These are phyloP conservation scores for Paramyrothecium roridum DNA, from an alignment of 2,329 filamentous ascomycete species.

Conservation along the genomic window DNA sequence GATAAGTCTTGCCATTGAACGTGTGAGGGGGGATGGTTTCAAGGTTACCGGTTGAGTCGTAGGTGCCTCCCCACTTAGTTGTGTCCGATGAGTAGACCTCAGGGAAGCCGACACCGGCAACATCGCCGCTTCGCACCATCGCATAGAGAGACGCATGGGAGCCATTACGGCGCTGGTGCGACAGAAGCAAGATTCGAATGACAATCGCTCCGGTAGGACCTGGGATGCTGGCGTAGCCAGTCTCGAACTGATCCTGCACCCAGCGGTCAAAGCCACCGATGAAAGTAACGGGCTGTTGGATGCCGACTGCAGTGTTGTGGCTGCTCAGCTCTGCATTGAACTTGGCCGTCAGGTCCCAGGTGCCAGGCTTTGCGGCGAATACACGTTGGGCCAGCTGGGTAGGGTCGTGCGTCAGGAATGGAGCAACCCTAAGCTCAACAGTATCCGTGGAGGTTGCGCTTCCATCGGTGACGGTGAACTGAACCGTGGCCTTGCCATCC, in stretches of 20 bases:
- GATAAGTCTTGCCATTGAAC: slow-evolving; percentile 13
- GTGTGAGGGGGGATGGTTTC: slow-evolving; percentile 32
- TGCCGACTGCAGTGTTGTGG: background rate
- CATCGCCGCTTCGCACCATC: background rate
- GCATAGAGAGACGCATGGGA: background rate
- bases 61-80: slow-evolving; percentile 2
- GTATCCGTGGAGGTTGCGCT: slow-evolving; percentile 13
- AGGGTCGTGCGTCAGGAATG: slow-evolving; percentile 32
- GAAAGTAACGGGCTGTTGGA: slow-evolving; percentile 2
- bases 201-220: slow-evolving; percentile 26
- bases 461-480: slow-evolving; percentile 25
- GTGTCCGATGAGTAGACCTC: too few relatives aligned
- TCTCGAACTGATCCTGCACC: slow-evolving; percentile 37
- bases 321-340: slow-evolving; percentile 4
- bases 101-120: background rate
- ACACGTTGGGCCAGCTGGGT: slow-evolving; percentile 23
- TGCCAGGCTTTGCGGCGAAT: background rate
- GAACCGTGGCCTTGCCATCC: slow-evolving; percentile 22
- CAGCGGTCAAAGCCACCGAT: slow-evolving; percentile 24
- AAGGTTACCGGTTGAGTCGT: slow-evolving; percentile 26
- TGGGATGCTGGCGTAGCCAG: slow-evolving; percentile 34
- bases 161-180: background rate
- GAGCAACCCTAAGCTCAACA: slow-evolving; percentile 29
- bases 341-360: background rate
- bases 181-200: slow-evolving; percentile 25